These are phyloP conservation scores for Wickerhamomyces queroliae DNA, from an alignment of 805 yeast genomes.

Conservation along the genomic window DNA sequence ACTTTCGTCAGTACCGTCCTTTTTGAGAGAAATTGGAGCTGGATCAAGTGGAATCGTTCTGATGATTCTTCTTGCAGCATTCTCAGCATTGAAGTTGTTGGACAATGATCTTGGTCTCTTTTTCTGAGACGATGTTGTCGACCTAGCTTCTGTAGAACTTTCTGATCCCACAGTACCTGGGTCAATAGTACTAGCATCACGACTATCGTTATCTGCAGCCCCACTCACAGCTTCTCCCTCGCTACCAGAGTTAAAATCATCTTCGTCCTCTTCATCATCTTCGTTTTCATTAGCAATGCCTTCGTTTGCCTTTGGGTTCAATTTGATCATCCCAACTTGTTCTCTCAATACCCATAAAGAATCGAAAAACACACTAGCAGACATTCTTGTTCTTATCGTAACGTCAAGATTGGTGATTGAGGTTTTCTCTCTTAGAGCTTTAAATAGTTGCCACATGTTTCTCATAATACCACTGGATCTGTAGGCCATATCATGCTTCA, in stretches of 20 bases:
- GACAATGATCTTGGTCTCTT: constrained; percentile 44
- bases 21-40: constrained; percentile 47
- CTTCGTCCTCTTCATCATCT: constrained; percentile 20
- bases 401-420: constrained; percentile 35
- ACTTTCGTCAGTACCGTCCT: constrained; percentile 7
- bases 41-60: constrained; percentile 81
- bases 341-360: constrained; percentile 79
- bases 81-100: constrained; percentile 55
- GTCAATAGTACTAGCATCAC: constrained; percentile 22
- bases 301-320: constrained; percentile 25
- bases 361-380: constrained; percentile 91
- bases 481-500: constrained; percentile 89
- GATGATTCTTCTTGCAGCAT: constrained; percentile 68
- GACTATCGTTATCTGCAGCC: constrained; percentile 5
- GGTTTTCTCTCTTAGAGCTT: constrained; percentile 51
- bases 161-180: constrained; percentile 30
- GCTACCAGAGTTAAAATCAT: constrained; percentile 6
- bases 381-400: constrained; percentile 75
- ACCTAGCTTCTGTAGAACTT: constrained; percentile 24
- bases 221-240: constrained; percentile 3
- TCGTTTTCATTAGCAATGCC: constrained; percentile 11
- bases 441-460: constrained; percentile 86
- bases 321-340: constrained; percentile 79
- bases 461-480: constrained; percentile 92
- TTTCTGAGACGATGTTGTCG: constrained; percentile 26